Evolutionary conservation across 768 basidiomycete genomes (phyloP).

Genomic region (Fistulinella prunicolor): DNA sequence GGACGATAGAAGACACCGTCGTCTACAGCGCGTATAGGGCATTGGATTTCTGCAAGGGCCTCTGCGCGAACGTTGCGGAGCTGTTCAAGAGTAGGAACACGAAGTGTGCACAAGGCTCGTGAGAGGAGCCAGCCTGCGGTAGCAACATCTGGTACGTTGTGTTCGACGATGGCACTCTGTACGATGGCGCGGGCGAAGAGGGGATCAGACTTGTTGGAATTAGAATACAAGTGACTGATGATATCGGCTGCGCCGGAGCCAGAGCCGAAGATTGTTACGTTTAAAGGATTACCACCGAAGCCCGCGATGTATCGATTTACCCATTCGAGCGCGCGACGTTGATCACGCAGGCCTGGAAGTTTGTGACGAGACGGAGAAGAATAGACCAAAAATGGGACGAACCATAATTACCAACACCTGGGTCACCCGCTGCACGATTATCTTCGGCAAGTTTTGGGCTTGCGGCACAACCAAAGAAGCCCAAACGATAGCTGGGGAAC

Average conservation of each 20-base stretch:
- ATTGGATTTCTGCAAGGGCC: conserved; percentile 51
- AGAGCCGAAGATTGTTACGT: conserved; percentile 43
- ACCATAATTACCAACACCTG: conserved; percentile 80
- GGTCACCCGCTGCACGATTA: conserved; percentile 59
- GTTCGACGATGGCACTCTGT: conserved; percentile 68
- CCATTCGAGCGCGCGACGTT: conserved; percentile 63
- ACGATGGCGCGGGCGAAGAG: conserved; percentile 72
- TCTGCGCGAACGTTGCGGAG: conserved; percentile 59
- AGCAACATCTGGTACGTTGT: conserved; percentile 55
- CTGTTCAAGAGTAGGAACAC: conserved; percentile 54
- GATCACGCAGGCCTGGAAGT: conserved; percentile 57
- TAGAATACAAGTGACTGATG: conserved; percentile 61
- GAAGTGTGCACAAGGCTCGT: conserved; percentile 56
- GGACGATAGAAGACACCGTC: conserved; percentile 67
- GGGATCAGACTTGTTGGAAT: conserved; percentile 53
- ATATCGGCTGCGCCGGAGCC: conserved; percentile 51
- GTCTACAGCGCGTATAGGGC: conserved; percentile 57
- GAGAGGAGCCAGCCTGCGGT: conserved; percentile 67
- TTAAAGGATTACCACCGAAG: conserved; percentile 65
- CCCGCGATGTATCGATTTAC: conserved; percentile 53
- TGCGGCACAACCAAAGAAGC: conserved; percentile 75
- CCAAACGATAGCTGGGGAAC: conserved; percentile 63
- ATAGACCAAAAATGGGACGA: conserved; percentile 19
- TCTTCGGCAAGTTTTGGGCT: conserved; percentile 63
- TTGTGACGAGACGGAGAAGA: conserved; percentile 4